Conservation (phyloP, 164 flowering plant species). For the Magnolia kwangsiensis region DNA sequence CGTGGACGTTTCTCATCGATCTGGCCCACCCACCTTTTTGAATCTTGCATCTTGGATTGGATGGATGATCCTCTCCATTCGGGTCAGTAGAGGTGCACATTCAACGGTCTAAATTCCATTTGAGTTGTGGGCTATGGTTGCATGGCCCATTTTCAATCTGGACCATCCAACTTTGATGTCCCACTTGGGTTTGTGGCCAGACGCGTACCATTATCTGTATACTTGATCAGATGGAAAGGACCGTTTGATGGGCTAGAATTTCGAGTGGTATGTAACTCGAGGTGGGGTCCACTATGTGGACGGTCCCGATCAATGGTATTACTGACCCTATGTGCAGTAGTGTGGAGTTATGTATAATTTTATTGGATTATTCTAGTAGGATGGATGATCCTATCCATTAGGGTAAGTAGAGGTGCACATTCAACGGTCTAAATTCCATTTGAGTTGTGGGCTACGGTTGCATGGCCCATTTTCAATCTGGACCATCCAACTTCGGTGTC, state of each 20-base stretch:
- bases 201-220: background rate
- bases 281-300: too few relatives aligned
- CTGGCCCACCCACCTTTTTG: background rate
- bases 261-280: too few relatives aligned
- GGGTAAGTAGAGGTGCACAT: background rate
- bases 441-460: background rate
- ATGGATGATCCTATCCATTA: background rate
- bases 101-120: background rate
- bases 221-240: too few relatives aligned
- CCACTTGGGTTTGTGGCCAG: background rate
- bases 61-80: background rate
- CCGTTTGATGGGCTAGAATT: too few relatives aligned
- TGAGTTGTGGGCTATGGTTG: background rate
- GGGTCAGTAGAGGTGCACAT: background rate
- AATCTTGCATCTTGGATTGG: background rate
- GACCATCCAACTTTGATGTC: background rate
- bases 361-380: background rate
- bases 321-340: too few relatives aligned
- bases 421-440: background rate
- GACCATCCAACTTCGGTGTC: background rate
- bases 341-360: too few relatives aligned
- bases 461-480: background rate
- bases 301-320: too few relatives aligned
- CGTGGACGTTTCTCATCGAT: background rate
- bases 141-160: background rate